Evolutionary conservation across 257 asterid genomes (phyloP).

Genomic region (Mitragyna speciosa): DNA sequence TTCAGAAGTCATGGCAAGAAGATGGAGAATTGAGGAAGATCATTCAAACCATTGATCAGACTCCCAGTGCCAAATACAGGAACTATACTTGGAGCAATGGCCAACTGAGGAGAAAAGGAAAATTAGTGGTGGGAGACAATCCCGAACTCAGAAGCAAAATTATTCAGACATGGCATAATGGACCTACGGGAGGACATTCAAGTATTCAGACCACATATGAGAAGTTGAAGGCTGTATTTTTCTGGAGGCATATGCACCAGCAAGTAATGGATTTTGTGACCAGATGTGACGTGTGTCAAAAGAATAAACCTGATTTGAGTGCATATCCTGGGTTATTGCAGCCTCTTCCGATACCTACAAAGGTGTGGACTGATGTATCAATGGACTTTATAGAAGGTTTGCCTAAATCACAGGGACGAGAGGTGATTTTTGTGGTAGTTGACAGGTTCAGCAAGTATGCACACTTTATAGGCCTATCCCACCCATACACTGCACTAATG

Average conservation of each 20-base stretch:
- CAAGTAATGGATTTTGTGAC: neutral
- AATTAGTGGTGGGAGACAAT: neutral
- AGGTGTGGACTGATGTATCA: neutral
- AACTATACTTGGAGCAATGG: neutral
- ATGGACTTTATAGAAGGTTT: constrained; percentile 4
- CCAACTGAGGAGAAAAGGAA: neutral
- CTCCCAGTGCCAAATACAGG: no score
- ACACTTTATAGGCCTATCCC: neutral
- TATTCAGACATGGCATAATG: neutral
- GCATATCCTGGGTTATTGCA: neutral
- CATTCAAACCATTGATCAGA: no score
- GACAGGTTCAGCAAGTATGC: neutral
- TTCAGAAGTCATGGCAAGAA: no score
- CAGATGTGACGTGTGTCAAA: neutral
- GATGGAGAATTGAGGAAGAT: no score
- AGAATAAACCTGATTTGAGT: neutral
- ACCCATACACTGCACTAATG: neutral
- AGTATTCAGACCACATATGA: neutral
- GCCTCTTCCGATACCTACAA: neutral
- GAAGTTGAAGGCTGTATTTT: neutral
- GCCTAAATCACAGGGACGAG: neutral
- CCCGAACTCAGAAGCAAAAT: no score
- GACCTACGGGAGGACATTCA: neutral
- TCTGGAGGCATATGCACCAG: neutral
- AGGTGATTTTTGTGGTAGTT: neutral